Evolutionary conservation across 768 basidiomycete species (phyloP).

Genomic region (Termitomyces sp.): DNA sequence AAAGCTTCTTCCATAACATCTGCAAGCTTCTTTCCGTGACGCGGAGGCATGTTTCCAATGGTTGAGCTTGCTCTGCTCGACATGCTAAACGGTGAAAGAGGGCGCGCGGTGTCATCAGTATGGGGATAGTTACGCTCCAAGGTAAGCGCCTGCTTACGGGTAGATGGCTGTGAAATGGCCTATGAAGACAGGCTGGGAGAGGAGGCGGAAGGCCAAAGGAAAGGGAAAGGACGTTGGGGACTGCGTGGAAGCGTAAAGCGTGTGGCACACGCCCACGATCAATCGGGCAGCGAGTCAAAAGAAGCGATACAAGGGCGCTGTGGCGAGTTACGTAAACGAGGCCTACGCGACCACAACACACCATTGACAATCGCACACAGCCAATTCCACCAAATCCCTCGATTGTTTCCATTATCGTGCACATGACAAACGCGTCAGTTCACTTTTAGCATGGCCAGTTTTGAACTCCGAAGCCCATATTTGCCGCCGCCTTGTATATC

Average conservation of each 20-base stretch:
- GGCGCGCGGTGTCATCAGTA: not conserved
- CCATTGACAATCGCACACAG: not conserved
- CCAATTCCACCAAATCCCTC: not conserved
- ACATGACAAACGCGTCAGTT: not conserved
- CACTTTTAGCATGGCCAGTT: not conserved
- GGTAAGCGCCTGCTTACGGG: not conserved
- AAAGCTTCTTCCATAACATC: conserved; percentile 28
- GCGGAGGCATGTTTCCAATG: conserved; percentile 30
- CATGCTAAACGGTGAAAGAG: conserved; percentile 15
- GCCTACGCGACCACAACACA: not conserved
- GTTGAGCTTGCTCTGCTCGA: conserved; percentile 31
- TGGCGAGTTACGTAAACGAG: conserved; percentile 14
- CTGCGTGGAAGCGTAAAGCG: conserved; percentile 15
- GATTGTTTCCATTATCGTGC: not conserved
- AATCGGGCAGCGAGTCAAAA: conserved; percentile 8
- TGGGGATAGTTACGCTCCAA: not conserved
- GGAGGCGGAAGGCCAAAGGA: not conserved
- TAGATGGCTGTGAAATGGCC: not conserved
- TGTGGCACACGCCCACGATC: conserved; percentile 18
- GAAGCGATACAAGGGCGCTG: conserved; percentile 4
- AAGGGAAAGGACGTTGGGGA: not conserved
- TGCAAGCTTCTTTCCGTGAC: conserved; percentile 23
- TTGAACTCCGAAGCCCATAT: not conserved
- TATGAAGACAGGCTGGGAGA: not conserved
- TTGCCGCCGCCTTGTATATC: too few species aligned